Evolutionary conservation across 2,329 filamentous ascomycete genomes (phyloP).

Genomic region (Venturiaceae sp.): DNA sequence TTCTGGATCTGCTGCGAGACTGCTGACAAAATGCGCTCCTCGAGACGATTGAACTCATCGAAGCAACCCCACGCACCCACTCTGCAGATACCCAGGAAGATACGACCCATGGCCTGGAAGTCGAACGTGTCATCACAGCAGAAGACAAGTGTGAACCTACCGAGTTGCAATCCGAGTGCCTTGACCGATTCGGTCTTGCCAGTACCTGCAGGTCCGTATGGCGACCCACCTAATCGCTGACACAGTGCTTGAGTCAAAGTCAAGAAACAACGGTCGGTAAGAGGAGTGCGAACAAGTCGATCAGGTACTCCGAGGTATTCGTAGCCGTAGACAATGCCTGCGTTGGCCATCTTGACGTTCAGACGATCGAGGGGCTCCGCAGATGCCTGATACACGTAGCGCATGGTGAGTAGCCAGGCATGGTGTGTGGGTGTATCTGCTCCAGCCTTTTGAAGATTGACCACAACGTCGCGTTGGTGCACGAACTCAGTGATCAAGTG

Average conservation of each 20-base stretch:
- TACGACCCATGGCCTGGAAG: constrained; percentile 98
- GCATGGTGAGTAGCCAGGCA: constrained; percentile 93
- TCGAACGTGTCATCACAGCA: constrained; percentile 99
- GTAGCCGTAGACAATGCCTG: constrained; percentile 89
- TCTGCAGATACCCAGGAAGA: constrained; percentile 98
- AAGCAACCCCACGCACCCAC: constrained; percentile 99
- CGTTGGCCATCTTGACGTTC: constrained; percentile 93
- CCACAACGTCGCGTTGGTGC: constrained; percentile 88
- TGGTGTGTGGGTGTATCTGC: constrained; percentile 73
- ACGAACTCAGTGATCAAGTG: constrained; percentile 98
- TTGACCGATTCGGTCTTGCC: constrained; percentile 99
- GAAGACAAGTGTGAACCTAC: constrained; percentile 96
- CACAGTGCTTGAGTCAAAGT: constrained; percentile 93
- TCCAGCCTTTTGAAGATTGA: constrained; percentile 68
- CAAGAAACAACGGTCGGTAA: constrained; percentile 97
- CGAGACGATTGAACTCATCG: constrained; percentile 98
- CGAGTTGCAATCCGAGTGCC: constrained; percentile 89
- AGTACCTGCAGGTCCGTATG: constrained; percentile 93
- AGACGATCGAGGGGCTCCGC: constrained; percentile 77
- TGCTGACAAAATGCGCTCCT: constrained; percentile 93
- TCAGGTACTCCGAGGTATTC: constrained; percentile 97
- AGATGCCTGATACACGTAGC: constrained; percentile 77
- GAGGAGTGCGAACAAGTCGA: constrained; percentile 86
- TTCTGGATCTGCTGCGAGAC: constrained; percentile 99
- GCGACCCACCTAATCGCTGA: constrained; percentile 90